Conservation (phyloP, 192 early-diverging fungal genomes). For the Coemansia javaensis region DNA sequence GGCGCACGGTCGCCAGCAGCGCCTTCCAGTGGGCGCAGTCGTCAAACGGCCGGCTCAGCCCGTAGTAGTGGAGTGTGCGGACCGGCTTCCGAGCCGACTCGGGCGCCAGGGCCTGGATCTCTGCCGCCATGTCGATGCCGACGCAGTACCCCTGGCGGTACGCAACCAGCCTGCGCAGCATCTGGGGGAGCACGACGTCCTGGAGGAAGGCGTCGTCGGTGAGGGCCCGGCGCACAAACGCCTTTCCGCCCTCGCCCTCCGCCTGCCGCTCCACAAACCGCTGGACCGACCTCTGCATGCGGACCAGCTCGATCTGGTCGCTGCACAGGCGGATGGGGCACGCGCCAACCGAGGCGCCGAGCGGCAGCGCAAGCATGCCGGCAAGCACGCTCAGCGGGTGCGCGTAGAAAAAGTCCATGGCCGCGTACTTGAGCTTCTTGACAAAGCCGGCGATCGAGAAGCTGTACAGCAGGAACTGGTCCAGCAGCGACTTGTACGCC, state of each 20-base stretch:
- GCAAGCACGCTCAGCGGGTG: conserved; percentile 75
- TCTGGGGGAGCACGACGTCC: conserved; percentile 45
- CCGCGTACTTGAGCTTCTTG: conserved; percentile 70
- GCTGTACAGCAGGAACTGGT: conserved; percentile 74
- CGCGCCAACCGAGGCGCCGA: conserved; percentile 2
- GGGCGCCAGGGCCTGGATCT: conserved; percentile 52
- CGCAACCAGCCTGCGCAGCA: conserved; percentile 44
- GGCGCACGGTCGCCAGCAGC: conserved; percentile 32
- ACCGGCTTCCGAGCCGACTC: conserved; percentile 52
- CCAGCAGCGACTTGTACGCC: conserved; percentile 71
- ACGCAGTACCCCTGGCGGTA: conserved; percentile 61
- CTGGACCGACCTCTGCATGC: conserved; percentile 69
- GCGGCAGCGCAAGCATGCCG: conserved; percentile 25
- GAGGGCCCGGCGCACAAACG: conserved; percentile 42
- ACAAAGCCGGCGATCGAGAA: conserved; percentile 75
- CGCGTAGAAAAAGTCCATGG: conserved; percentile 82
- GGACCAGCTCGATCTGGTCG: conserved; percentile 60
- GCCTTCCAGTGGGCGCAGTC: conserved; percentile 44
- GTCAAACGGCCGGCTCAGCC: conserved; percentile 44
- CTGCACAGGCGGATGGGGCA: conserved; percentile 34
- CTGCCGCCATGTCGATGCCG: conserved; percentile 56
- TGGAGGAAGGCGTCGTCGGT: conserved; percentile 59
- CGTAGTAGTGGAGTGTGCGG: conserved; percentile 63
- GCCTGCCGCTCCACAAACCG: conserved; percentile 47
- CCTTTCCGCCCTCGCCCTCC: neutral